Base-by-base conservation (phyloP, 805 yeast species). In the Saccharomyces kudriavzevii region DNA sequence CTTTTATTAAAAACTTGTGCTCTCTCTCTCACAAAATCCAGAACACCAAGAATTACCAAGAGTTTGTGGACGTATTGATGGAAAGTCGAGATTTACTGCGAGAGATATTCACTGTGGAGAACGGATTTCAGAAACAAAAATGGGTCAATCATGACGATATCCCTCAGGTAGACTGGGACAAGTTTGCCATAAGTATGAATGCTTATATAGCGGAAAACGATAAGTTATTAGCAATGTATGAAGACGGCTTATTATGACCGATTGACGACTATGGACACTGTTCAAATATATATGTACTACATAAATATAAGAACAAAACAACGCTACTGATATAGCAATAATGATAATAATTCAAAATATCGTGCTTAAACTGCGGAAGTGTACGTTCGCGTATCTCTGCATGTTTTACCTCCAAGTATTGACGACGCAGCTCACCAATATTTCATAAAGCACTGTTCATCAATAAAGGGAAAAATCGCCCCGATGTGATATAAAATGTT, bases 91-190 rank as follows among this genome's bases (percentile, higher is more conserved):
- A 55, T 22, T 50, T 67, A 47, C 56, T 68, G 50, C 54, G 64
- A 31, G 64, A 65, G 53, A 61, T 67, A n/a, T 67, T 68, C 56
- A 63, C 70, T 17, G 46, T 59, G 48, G 70, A 66, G 51, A 51
- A 50, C 49, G 50, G 54, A 49, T 31, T 49, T 48, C 47, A 40
- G 40, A 45, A 43, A 29, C 25, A 35, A 35, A 17, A 9, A 17
- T 35, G 43, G 43, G 17, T 10, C 20, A 35, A 9, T 10, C 11
- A 35, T 17, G 29, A 45, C 11, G 29, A 45, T 31, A 27, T 26
- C 14, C 54, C 53, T 29, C 57, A 55, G 14, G 47, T 65, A 10
- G 63, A 60, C 29, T 65, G 70, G 67, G 26, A 56, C 24, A 61
- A 63, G 51, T 67, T 59, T 48, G 68, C 67, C 10, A 24, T 68